These are phyloP conservation scores for Geranium brycei DNA, from an alignment of 345 rosid species.

Conservation along the genomic window DNA sequence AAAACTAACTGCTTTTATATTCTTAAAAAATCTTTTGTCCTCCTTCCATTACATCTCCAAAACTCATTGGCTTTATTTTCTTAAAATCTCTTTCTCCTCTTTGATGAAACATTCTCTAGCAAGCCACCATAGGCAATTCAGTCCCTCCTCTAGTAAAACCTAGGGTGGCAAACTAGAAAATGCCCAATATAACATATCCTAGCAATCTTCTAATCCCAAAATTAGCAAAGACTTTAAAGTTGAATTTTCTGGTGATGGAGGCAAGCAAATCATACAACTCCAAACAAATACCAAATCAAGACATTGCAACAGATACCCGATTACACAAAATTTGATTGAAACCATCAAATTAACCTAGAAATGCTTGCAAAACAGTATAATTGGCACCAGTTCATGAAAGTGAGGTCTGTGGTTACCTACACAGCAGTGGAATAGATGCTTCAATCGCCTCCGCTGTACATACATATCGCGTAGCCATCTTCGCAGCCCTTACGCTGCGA, in stretches of 20 bases:
- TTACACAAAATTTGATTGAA: too few relatives aligned
- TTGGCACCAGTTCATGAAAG: neutral
- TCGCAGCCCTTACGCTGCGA: neutral
- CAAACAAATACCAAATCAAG: neutral
- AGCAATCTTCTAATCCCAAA: too few relatives aligned
- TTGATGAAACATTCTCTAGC: neutral
- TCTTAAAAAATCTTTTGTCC: too few relatives aligned
- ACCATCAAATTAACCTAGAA: neutral
- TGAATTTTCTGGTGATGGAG: neutral
- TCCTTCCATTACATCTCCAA: too few relatives aligned
- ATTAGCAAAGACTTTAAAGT: too few relatives aligned
- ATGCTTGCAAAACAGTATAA: neutral
- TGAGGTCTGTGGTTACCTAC: neutral
- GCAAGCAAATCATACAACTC: neutral
- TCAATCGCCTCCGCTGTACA: neutral
- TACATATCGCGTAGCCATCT: neutral
- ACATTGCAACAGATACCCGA: neutral
- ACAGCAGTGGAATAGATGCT: neutral
- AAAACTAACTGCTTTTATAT: too few relatives aligned
- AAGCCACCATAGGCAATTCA: neutral
- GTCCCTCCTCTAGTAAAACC: neutral
- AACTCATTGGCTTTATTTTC: too few relatives aligned
- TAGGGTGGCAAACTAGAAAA: neutral
- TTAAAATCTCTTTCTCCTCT: too few relatives aligned
- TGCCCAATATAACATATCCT: neutral